Evolutionary conservation across 225 moss, liverwort and hornwort genomes (phyloP).

Genomic region (Marchantia paleacea): DNA sequence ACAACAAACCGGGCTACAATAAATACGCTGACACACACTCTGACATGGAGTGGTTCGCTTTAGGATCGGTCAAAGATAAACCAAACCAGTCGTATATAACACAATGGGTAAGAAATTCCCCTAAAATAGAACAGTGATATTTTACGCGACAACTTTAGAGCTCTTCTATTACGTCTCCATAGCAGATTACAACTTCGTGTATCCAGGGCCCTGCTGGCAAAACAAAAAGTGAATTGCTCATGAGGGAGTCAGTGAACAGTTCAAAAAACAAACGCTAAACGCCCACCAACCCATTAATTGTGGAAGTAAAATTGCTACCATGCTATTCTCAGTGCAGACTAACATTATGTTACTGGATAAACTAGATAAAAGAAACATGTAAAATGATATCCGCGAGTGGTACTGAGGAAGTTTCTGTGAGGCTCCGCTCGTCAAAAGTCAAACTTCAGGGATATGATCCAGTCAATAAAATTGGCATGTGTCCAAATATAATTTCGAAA

Average conservation of each 20-base stretch:
- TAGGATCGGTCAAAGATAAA: not conserved
- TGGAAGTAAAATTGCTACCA: too few species aligned
- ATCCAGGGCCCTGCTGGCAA: not conserved
- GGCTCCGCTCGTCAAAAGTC: too few species aligned
- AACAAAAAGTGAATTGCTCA: not conserved
- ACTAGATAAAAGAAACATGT: too few species aligned
- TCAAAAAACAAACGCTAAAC: not conserved
- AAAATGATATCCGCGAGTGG: too few species aligned
- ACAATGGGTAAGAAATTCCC: conserved; percentile 14
- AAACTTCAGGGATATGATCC: too few species aligned
- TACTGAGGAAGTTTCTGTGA: too few species aligned
- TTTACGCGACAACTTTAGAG: not conserved
- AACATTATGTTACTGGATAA: not conserved
- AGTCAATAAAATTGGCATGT: too few species aligned
- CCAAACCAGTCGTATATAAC: not conserved
- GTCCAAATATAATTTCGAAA: too few species aligned
- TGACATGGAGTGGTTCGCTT: not conserved
- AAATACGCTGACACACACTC: too few species aligned
- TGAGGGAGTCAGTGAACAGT: not conserved
- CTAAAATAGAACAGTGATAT: not conserved
- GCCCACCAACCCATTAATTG: too few species aligned
- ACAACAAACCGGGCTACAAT: not conserved
- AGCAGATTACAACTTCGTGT: not conserved
- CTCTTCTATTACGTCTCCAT: not conserved
- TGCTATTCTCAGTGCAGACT: not conserved